phyloP scores from a whole-genome alignment of 2,329 filamentous ascomycete genomes.

The Tolypocladium paradoxum region DNA sequence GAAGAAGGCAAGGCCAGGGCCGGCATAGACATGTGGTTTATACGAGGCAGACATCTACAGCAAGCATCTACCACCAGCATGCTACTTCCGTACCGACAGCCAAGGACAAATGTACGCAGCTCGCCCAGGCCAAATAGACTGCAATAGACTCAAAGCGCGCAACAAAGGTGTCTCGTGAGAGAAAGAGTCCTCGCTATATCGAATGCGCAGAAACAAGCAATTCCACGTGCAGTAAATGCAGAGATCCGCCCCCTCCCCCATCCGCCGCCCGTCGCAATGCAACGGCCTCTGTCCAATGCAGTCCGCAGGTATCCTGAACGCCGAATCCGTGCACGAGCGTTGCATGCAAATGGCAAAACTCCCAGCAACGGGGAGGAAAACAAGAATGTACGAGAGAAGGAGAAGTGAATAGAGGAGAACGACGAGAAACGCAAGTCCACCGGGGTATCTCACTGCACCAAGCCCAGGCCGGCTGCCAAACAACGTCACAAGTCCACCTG shows the following conservation, averaged over 20 bases:
- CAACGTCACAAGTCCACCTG: neutral
- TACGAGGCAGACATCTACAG: neutral
- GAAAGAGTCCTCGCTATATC: neutral
- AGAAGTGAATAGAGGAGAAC: neutral
- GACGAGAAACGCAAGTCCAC: conserved; percentile 1
- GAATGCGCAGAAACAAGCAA: neutral
- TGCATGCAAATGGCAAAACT: neutral
- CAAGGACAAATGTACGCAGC: neutral
- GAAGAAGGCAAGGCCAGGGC: conserved; percentile 20
- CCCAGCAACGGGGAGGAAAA: neutral
- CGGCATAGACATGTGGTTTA: neutral
- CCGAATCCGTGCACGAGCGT: neutral
- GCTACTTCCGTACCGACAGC: neutral
- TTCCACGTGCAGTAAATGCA: neutral
- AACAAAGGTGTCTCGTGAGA: neutral
- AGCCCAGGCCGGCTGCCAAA: neutral
- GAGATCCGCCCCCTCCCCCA: neutral
- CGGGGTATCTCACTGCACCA: conserved; percentile 15
- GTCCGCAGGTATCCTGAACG: neutral
- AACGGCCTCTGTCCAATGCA: neutral
- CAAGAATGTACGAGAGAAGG: neutral
- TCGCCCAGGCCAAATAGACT: neutral
- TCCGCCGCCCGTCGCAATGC: neutral
- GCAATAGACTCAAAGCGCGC: neutral
- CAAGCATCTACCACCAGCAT: neutral